Percentiles rank a stretch among this genome's conserved stretches.
These are phyloP conservation scores for Cercospora zeae-maydis DNA, from an alignment of 2,329 filamentous ascomycete species.

Conservation along the genomic window DNA sequence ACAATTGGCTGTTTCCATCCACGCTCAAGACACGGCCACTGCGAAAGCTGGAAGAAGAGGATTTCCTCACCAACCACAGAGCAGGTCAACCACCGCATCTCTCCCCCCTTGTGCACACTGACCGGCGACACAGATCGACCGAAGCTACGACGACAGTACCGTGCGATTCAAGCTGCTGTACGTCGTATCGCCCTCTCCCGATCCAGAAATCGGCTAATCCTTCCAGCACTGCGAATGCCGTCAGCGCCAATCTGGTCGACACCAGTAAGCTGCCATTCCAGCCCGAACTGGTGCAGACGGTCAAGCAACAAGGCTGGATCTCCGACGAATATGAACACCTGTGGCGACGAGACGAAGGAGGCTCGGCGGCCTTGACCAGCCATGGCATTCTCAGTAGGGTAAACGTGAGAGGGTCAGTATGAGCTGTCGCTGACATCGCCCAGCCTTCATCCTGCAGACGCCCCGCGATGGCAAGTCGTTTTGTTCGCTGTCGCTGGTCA, in stretches of 20 bases:
- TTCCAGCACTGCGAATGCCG: slow-evolving; percentile 25
- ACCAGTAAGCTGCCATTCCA: slow-evolving; percentile 29
- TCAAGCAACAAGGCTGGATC: slow-evolving; percentile 34
- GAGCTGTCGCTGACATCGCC: not conserved
- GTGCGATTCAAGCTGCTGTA: slow-evolving; percentile 37
- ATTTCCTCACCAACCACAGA: slow-evolving; percentile 36
- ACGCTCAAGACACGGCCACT: slow-evolving; percentile 32
- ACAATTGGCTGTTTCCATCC: slow-evolving; percentile 33
- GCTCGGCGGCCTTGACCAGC: slow-evolving; percentile 32
- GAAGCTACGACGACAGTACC: slow-evolving; percentile 37
- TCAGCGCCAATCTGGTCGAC: slow-evolving; percentile 33
- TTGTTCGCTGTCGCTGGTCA: slow-evolving; percentile 36
- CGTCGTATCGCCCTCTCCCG: not conserved
- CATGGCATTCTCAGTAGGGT: slow-evolving; percentile 33
- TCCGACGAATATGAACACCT: slow-evolving; percentile 36
- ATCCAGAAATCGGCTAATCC: slow-evolving; percentile 1
- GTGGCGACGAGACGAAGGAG: slow-evolving; percentile 35
- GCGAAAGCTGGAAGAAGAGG: slow-evolving; percentile 33
- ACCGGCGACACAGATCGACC: slow-evolving; percentile 29
- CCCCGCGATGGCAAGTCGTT: slow-evolving; percentile 35
- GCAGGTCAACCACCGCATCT: slow-evolving; percentile 4
- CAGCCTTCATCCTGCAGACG: slow-evolving; percentile 36
- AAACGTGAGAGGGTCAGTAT: not conserved
- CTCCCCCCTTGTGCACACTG: not conserved
- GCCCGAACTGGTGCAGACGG: slow-evolving; percentile 25